Evolutionary conservation across 2,329 filamentous ascomycete species (phyloP), one percentile per base, ranked within the genome.

Genomic region (Colletotrichum sp.): DNA sequence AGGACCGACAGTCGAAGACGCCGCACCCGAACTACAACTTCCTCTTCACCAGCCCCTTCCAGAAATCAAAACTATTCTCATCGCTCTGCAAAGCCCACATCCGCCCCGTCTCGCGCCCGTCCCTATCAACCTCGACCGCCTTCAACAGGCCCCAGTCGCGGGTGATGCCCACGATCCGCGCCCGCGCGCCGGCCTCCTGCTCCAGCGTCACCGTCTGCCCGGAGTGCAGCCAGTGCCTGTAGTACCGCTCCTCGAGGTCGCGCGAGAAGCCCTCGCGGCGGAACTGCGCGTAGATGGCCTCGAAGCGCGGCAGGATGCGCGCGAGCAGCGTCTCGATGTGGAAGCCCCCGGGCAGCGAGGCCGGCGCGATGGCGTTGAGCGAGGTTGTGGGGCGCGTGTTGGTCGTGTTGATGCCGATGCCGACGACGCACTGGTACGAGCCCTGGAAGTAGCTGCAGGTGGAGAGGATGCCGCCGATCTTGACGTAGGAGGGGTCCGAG

Each of bases 61-160:
- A 98, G 84, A 98, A 99, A 85, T 99, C 97, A 87, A 99, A 99
- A 84, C 96, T 98, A 82, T 99, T 99, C 83, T 96, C 95, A 84
- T 99, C 97, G 84, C 96, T 98, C 88, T 98, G 96, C 85, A 99
- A 85, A 80, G 94, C 92, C 91, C 94, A 96, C 66, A 94, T 88
- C 85, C 91, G 94, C 0, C 96, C 96, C 1, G 95, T 98, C 3
- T 89, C 87, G 69, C 93, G 88, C 78, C 95, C 95, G 75, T 94
- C 90, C 4, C 92, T 93, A 4, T 93, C 93, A 69, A 98, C 84
- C 88, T 99, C 96, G 84, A 98, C 95, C 0, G 93, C 97, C 78
- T 93, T 89, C 78, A 99, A 82, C 84, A 99, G 87, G 0, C 97
- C 97, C 93, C 95, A 98, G 83, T 99, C 95, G n/a, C 90, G 87